phyloP scores from a whole-genome alignment of 1,284 basidiomycete species.

The Agroathelia rolfsii region DNA sequence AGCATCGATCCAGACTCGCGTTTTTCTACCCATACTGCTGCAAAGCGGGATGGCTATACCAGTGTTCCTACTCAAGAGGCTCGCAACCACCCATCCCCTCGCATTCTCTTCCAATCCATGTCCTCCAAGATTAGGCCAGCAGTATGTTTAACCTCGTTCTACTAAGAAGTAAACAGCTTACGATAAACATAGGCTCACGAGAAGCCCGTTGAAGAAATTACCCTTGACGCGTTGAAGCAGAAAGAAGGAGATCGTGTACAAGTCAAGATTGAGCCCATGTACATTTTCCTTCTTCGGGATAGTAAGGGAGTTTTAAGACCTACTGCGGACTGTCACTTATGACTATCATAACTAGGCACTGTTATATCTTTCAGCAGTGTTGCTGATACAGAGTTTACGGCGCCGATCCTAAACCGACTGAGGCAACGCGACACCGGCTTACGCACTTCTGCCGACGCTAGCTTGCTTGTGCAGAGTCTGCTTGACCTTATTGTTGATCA shows the following conservation, averaged over 20 bases:
- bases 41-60: no score
- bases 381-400: conserved; percentile 37
- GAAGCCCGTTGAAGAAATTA: conserved; percentile 19
- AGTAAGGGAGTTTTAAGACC: conserved; percentile 26
- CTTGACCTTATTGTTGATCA: conserved; percentile 60
- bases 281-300: conserved; percentile 54
- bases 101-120: no score
- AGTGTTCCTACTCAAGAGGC: no score
- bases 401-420: conserved; percentile 46
- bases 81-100: no score
- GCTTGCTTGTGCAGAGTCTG: conserved; percentile 49
- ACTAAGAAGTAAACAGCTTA: no score
- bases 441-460: conserved; percentile 49
- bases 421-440: conserved; percentile 47
- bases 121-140: no score
- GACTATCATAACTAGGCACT: conserved; percentile 34
- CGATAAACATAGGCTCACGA: conserved; percentile 15
- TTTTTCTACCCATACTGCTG: no score
- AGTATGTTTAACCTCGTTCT: no score
- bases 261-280: conserved; percentile 50
- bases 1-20: no score
- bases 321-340: neutral
- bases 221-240: conserved; percentile 43
- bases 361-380: conserved; percentile 48
- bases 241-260: conserved; percentile 51